A percentile compares a stretch with the other conserved stretches of the same genome.
phyloP scores from a whole-genome alignment of 2,329 filamentous ascomycete species.

The Epichloe brachyelytri region DNA sequence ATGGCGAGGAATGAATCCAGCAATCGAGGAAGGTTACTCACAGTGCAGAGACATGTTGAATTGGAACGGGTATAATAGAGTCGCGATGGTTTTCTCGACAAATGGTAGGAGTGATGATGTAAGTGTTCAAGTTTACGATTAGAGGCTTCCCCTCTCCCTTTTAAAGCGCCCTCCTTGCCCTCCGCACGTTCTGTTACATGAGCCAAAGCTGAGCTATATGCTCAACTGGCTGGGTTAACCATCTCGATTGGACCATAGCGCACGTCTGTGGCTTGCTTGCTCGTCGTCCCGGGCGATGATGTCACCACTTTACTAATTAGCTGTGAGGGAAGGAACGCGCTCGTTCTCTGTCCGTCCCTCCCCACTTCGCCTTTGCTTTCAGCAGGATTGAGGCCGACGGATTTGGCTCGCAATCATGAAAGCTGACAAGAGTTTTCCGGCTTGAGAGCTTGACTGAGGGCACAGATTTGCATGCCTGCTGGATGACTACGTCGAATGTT shows the following conservation, averaged over 20 bases:
- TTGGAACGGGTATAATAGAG: background rate
- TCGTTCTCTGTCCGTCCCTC: constrained; percentile 1
- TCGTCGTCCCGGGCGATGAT: constrained; percentile 16
- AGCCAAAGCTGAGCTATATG: background rate
- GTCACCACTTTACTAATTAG: constrained; percentile 15
- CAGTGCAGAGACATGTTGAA: constrained; percentile 47
- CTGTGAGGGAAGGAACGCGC: background rate
- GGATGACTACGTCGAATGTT: too few species aligned
- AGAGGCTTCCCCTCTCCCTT: constrained; percentile 1
- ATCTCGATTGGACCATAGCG: constrained; percentile 13
- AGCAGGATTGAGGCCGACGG: background rate
- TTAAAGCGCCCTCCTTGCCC: background rate
- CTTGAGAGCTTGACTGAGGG: too few species aligned
- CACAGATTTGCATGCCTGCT: too few species aligned
- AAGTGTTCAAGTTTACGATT: background rate
- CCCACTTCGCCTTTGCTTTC: background rate
- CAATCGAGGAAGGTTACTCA: constrained; percentile 18
- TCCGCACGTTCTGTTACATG: background rate
- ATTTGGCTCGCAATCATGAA: background rate
- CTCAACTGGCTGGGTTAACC: background rate
- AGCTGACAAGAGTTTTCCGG: background rate
- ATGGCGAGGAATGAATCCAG: too few species aligned
- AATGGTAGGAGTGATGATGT: background rate
- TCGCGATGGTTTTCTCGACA: background rate
- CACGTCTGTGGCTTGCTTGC: constrained; percentile 4